Evolutionary conservation across 805 yeast genomes (phyloP).

Genomic region (Candida vartiovaarae): DNA sequence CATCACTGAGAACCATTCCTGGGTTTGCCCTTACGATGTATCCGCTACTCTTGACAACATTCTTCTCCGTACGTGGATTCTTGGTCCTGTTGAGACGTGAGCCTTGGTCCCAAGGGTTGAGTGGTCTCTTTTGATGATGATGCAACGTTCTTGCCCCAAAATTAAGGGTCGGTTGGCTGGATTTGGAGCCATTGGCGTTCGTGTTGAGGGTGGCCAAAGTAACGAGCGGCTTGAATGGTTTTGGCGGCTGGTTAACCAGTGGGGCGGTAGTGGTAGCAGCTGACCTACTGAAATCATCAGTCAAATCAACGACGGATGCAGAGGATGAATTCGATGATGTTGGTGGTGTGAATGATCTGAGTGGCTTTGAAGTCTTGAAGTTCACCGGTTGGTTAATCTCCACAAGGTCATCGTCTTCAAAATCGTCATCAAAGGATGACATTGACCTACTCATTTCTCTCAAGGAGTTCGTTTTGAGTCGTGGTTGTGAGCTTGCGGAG

Average conservation of each 20-base stretch:
- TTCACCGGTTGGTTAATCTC: conserved; percentile 2
- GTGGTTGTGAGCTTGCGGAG: conserved; percentile 2
- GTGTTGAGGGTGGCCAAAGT: conserved; percentile 4
- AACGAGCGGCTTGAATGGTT: conserved; percentile 2
- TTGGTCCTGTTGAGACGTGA: conserved; percentile 4
- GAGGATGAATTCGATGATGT: background rate
- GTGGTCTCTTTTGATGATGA: conserved; percentile 6
- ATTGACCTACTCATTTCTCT: conserved; percentile 1
- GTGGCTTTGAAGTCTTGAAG: conserved; percentile 8
- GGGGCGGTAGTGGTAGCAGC: background rate
- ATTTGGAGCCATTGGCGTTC: background rate
- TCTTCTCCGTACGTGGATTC: conserved; percentile 8
- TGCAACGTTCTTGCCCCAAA: conserved; percentile 2
- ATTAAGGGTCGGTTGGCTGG: conserved; percentile 3
- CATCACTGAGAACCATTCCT: conserved; percentile 27
- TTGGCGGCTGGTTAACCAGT: background rate
- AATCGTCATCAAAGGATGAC: conserved; percentile 1
- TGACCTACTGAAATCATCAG: background rate
- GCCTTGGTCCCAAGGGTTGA: conserved; percentile 9
- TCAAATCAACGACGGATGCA: background rate
- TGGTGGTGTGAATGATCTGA: background rate
- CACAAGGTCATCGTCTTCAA: conserved; percentile 2
- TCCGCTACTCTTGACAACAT: background rate
- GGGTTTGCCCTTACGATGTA: conserved; percentile 7
- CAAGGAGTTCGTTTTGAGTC: conserved; percentile 2